A percentile compares a stretch with the other conserved stretches of the same genome.
Conservation (phyloP, 169 alveolate genomes). For the Eimeria falciformis region DNA sequence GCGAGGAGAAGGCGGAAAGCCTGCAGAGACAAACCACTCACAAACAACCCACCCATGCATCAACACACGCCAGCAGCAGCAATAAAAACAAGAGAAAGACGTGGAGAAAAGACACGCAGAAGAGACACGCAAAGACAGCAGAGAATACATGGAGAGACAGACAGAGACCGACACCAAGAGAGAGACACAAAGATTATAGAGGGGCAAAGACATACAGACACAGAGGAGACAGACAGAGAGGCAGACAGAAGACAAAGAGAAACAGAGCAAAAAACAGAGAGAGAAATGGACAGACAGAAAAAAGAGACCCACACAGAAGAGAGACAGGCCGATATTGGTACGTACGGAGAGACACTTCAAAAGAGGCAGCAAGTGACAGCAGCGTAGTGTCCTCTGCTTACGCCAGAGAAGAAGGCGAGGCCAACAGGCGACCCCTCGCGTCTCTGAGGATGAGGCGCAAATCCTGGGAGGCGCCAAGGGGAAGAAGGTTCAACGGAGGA, state of each 20-base stretch:
- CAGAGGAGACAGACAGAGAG: neutral
- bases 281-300: slow-evolving; percentile 2
- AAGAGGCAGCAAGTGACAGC: neutral
- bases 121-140: neutral
- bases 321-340: neutral
- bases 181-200: neutral
- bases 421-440: neutral
- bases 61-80: neutral
- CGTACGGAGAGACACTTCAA: neutral
- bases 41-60: neutral
- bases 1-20: slow-evolving; percentile 46
- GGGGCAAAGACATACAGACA: neutral
- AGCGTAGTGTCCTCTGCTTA: neutral
- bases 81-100: neutral
- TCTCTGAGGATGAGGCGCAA: neutral
- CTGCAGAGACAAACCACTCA: neutral
- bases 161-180: neutral
- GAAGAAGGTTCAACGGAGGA: neutral
- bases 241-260: neutral
- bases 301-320: neutral
- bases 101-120: neutral
- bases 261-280: neutral
- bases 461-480: neutral
- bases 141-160: neutral
- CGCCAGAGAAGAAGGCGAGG: neutral